Base-by-base conservation (phyloP, 192 early-diverging fungal genomes). In the Helicostylum pulchrum region DNA sequence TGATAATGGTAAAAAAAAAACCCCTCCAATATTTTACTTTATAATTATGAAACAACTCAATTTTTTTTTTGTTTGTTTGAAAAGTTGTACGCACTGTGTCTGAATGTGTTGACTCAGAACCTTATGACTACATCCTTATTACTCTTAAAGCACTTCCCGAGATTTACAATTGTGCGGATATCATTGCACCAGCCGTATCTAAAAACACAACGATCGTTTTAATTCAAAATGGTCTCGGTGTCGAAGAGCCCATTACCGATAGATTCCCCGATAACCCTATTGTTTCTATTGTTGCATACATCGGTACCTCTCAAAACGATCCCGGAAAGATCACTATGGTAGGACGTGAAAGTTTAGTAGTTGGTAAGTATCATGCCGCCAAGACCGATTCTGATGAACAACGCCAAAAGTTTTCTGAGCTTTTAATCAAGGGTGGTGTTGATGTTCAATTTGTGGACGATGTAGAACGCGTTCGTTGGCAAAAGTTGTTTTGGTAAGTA, bases 171-270 rank as follows among this genome's bases (percentile, higher is more conserved):
- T 77, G 81, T 45, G 75, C 79, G 12, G 76, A 81, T 7, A 74
- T 87, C 7, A 87, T 90, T 57, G 76, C 74, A 0, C 77, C 83
- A 15, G 79, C 77, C 4, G 79, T 85, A 10, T 80, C 82, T 5
- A 72, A 66, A 1, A 50, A 71, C 5, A 63, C 73, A 10, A 86
- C 87, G 7, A 86, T 91, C 45, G 71, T 91, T 11, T 51, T 89
- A 59, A 86, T 91, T 36, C 89, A 91, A 70, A 91, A 91, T 65
- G 89, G 89, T 7, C 78, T 91, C 20, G 86, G 71, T 0, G 77
- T 87, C 45, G 89, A 91, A 59, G 78, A 81, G 4, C 79, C 82
- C 39, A 78, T 85, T 56, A 63, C 64, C 17, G 61, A 54, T n/a
- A 73, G 75, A 44, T 91, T 87, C 70, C 87, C 87, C 11, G 51